A percentile compares a stretch with the other conserved stretches of the same genome.
Evolutionary conservation across 2,329 filamentous ascomycete species (phyloP).

Genomic region (Atkinsonella hypoxylon): DNA sequence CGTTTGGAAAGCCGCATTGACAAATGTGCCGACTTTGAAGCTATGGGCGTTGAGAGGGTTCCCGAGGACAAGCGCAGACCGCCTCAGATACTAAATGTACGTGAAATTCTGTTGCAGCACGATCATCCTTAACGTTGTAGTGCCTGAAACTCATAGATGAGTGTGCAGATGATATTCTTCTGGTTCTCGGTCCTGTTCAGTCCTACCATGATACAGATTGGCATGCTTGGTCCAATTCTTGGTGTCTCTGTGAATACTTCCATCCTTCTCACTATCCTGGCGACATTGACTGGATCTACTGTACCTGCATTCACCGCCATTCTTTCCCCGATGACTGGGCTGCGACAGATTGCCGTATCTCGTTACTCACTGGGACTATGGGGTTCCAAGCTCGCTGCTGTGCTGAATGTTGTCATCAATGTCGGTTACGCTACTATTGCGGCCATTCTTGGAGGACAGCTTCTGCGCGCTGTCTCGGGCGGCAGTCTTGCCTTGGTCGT

Average conservation of each 20-base stretch:
- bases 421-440: slow-evolving; percentile 12
- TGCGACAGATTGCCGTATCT: slow-evolving; percentile 10
- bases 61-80: slow-evolving; percentile 4
- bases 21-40: slow-evolving; percentile 3
- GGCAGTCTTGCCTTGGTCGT: slow-evolving; percentile 11
- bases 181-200: slow-evolving; percentile 9
- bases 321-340: slow-evolving; percentile 5
- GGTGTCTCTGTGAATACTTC: slow-evolving; percentile 7
- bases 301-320: slow-evolving; percentile 7
- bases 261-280: slow-evolving; percentile 7
- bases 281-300: slow-evolving; percentile 3
- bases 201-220: slow-evolving; percentile 8
- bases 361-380: slow-evolving; percentile 12
- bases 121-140: background rate
- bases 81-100: slow-evolving; percentile 4
- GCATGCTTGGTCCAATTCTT: slow-evolving; percentile 8
- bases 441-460: slow-evolving; percentile 12
- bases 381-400: slow-evolving; percentile 12
- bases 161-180: slow-evolving; percentile 8
- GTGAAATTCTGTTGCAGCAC: background rate
- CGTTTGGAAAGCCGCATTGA: slow-evolving; percentile 3
- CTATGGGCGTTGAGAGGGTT: slow-evolving; percentile 5
- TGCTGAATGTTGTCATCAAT: slow-evolving; percentile 13
- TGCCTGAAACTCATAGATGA: background rate
- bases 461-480: slow-evolving; percentile 12